Base-by-base conservation (phyloP, 148 eudicot genomes). In the Diospyros kaki region DNA sequence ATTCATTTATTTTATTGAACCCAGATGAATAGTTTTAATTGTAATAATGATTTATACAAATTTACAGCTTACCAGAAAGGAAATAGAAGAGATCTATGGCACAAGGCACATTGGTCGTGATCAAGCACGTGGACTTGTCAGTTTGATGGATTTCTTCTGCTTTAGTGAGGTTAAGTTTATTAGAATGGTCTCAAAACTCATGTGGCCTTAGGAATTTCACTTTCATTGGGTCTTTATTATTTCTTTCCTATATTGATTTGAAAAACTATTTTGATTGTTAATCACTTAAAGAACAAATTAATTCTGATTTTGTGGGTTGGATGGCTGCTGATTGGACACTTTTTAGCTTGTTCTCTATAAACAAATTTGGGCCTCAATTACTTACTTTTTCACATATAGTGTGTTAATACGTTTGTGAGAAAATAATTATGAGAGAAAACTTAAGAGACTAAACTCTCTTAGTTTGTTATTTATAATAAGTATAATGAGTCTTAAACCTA, bases 111-210 rank as follows among this genome's bases (percentile, higher is more conserved):
- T 95, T 79, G 98, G 99, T 28, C 99, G 94, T 78, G 93, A 86
- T 79, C 99, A 93, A 84, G 97, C 98, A 73, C 86, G 87, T 7
- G 92, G 87, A 43, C 99, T 95, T 13, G 99, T 93, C 74, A 86
- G 98, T 75, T 87, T 95, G 88, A 93, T 95, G 99, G 99, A 95
- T 84, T 90, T 95, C 82, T 95, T 95, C 83, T 95, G 99, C 89
- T 95, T 95, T 77, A 95, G 99, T 55, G 99, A 95, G 97, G 99
- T 91, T 78, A 55, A 80, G 79, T 62, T 15, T 69, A 44, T 66
- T 73, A 40, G 18, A 9, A 41, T 41, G 10, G 9, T 64, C 42
- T 10, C 28, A 17, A 41, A 3, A 62, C 48, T 43, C 4, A 42
- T 40, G 28, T 50, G 2, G 12, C 43, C n/a, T 54, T 4, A 2